A percentile compares a stretch with the other conserved stretches of the same genome.
phyloP scores from a whole-genome alignment of 129 eudicot species.

The Flaveria linearis region DNA sequence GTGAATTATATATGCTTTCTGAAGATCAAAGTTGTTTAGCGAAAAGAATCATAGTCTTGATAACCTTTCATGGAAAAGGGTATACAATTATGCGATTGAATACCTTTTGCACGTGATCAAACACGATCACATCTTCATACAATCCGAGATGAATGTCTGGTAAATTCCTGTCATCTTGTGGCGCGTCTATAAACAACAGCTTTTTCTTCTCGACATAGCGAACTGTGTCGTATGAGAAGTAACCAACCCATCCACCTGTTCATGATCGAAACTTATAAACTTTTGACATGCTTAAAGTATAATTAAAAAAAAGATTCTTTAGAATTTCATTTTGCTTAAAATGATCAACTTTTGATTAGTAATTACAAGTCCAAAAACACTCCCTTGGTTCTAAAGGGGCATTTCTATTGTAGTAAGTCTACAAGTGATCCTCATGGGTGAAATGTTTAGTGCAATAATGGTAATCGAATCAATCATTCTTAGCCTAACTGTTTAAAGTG shows the following conservation, averaged over 20 bases:
- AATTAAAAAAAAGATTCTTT: background rate
- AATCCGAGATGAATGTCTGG: conserved; percentile 86
- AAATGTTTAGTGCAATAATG: background rate
- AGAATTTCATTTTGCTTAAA: background rate
- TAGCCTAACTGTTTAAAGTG: too few species aligned
- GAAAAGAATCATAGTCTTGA: background rate
- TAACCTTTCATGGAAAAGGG: background rate
- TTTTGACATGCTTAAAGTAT: background rate
- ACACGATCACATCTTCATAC: conserved; percentile 82
- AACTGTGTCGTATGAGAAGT: conserved; percentile 90
- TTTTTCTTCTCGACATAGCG: conserved; percentile 76
- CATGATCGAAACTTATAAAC: conserved; percentile 20
- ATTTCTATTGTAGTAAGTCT: background rate
- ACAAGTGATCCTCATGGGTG: background rate
- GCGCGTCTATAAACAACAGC: conserved; percentile 68
- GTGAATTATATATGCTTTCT: conserved; percentile 84
- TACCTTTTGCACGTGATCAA: conserved; percentile 98
- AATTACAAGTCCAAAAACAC: background rate
- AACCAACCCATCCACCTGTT: conserved; percentile 99
- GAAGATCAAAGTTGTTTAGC: conserved; percentile 25
- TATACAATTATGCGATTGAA: conserved; percentile 15
- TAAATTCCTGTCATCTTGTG: conserved; percentile 74
- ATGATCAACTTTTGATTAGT: background rate
- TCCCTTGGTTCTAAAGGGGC: conserved; percentile 8
- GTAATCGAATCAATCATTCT: background rate